Evolutionary conservation across 768 basidiomycete genomes (phyloP).

Genomic region (Sporobolomyces phaffii): DNA sequence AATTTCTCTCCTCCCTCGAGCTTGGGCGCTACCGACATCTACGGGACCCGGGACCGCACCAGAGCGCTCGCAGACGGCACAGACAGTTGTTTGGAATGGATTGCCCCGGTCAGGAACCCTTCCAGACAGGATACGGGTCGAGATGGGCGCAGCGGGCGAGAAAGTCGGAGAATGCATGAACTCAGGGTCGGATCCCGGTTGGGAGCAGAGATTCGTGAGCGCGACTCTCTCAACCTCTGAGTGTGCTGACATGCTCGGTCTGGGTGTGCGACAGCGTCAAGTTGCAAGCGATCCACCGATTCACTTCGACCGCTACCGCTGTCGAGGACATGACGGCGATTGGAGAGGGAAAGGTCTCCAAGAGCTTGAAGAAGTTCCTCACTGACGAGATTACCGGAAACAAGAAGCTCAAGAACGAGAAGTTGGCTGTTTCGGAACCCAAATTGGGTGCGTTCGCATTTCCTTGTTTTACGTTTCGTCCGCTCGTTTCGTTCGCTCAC

Average conservation of each 20-base stretch:
- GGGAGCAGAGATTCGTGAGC: no score
- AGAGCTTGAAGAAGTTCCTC: constrained; percentile 87
- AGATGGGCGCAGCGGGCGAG: neutral
- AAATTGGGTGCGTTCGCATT: constrained; percentile 64
- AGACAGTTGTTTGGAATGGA: neutral
- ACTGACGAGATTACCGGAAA: constrained; percentile 62
- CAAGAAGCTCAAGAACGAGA: constrained; percentile 74
- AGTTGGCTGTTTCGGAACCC: constrained; percentile 72
- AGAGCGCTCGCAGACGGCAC: neutral
- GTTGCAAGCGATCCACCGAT: constrained; percentile 89
- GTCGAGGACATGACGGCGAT: constrained; percentile 94
- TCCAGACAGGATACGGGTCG: no score
- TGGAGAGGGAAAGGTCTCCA: constrained; percentile 86
- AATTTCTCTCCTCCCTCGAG: neutral
- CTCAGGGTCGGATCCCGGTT: no score
- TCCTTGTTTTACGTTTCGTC: neutral
- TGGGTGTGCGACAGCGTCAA: constrained; percentile 63
- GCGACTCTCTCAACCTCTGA: no score
- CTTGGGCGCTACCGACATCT: neutral
- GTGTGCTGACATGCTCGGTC: no score
- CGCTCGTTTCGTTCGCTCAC: neutral
- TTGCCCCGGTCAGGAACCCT: neutral
- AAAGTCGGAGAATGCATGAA: constrained; percentile 4
- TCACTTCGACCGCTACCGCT: constrained; percentile 89
- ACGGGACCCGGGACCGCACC: neutral